Base-by-base conservation (phyloP, 2,329 filamentous ascomycete species). In the Colletotrichum echinochloae region DNA sequence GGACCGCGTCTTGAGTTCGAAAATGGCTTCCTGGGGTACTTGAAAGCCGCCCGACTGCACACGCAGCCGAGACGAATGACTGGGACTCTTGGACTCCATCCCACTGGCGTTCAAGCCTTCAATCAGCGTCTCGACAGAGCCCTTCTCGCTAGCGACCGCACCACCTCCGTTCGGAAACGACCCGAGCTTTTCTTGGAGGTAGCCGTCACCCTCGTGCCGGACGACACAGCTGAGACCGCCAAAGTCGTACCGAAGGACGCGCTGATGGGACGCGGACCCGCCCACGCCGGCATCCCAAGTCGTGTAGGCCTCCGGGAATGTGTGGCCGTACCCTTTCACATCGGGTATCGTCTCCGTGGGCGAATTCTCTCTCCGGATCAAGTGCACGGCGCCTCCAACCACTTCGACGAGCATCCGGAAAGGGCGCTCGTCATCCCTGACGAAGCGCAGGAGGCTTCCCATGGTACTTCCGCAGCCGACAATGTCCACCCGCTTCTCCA, bases 301-400 rank as follows among this genome's bases (percentile, higher is more conserved):
- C 0, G 91, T 93, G 74, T 92, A 90, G 1, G 83, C 83, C 57
- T 92, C 89, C 0, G 89, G 89, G 73, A 94, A 93, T 0, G 88
- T 85, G 73, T 93, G 90, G 0, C 91, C 90, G 73, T 84, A 92
- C 0, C 91, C 91, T 20, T 74, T 74, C 0, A 93, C 79, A n/a
- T 82, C 82, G 0, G 79, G 73, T 6, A 93, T 89, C 0, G 83
- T 75, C 73, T 91, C 88, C 0, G 77, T 85, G 0, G 90, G 89
- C 0, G 86, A 85, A 54, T 88, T 89, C 74, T 91, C 90, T 28
- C 87, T 83, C 1, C 91, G 87, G 16, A 90, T 77, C 59, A 94
- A 85, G 78, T 93, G 91, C 0, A 92, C 83, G 0, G 88, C 89
- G 20, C 84, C 78, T 1, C 84, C 81, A 1, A 92, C 78, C 0